A percentile compares a stretch with the other conserved stretches of the same genome.
Conservation (phyloP, 2,329 filamentous ascomycete genomes). For the Setomelanomma holmii region DNA sequence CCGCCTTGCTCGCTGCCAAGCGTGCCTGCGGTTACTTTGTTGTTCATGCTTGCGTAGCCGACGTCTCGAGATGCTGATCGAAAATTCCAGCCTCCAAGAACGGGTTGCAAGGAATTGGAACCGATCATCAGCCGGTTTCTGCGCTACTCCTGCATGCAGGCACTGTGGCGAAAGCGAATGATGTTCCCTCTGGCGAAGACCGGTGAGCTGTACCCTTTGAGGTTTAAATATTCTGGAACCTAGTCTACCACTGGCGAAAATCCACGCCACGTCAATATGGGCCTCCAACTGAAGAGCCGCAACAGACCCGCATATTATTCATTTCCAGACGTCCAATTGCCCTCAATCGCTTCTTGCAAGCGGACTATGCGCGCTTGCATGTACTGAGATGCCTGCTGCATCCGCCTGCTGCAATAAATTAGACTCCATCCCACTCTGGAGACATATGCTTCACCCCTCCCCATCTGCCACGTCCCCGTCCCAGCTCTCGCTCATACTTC, state of each 20-base stretch:
- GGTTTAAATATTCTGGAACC: slow-evolving; percentile 49
- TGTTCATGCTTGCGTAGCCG: slow-evolving; percentile 43
- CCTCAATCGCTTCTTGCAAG: slow-evolving; percentile 63
- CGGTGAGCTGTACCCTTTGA: slow-evolving; percentile 49
- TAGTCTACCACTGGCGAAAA: slow-evolving; percentile 75
- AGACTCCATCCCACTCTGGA: slow-evolving; percentile 48
- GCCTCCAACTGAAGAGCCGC: slow-evolving; percentile 54
- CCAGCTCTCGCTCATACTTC: slow-evolving; percentile 44
- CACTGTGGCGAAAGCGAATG: slow-evolving; percentile 45
- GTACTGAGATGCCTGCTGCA: slow-evolving; percentile 47
- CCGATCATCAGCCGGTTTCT: slow-evolving; percentile 43
- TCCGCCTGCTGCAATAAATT: slow-evolving; percentile 51
- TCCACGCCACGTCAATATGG: slow-evolving; percentile 83
- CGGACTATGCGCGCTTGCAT: slow-evolving; percentile 47
- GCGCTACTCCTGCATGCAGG: slow-evolving; percentile 45
- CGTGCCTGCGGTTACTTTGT: slow-evolving; percentile 35
- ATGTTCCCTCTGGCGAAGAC: slow-evolving; percentile 41
- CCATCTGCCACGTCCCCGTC: slow-evolving; percentile 45
- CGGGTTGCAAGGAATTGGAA: slow-evolving; percentile 37
- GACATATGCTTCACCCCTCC: slow-evolving; percentile 44
- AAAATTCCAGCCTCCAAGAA: slow-evolving; percentile 44
- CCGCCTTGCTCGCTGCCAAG: slow-evolving; percentile 7
- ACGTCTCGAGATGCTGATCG: slow-evolving; percentile 43
- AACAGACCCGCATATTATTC: slow-evolving; percentile 50
- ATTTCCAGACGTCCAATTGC: slow-evolving; percentile 47